phyloP scores from a whole-genome alignment of 805 yeast species.

The Ogataea nonfermentans region DNA sequence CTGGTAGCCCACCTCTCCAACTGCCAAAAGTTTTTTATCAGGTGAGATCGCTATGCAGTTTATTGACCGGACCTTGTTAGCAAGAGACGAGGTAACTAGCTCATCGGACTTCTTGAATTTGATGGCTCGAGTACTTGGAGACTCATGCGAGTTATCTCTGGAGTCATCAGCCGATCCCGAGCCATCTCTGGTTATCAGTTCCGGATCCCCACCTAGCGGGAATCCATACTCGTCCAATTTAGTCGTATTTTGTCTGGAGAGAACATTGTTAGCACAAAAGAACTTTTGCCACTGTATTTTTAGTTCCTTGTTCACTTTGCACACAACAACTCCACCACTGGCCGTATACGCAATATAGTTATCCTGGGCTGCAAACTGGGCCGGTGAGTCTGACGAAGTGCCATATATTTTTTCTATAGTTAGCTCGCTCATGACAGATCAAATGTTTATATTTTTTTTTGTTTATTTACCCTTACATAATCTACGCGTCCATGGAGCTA shows the following conservation, averaged over 20 bases:
- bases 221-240: slow-evolving; percentile 38
- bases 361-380: slow-evolving; percentile 41
- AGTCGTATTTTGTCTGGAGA: slow-evolving; percentile 1
- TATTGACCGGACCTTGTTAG: slow-evolving; percentile 47
- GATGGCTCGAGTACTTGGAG: slow-evolving; percentile 9
- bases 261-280: slow-evolving; percentile 46
- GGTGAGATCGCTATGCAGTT: slow-evolving; percentile 60
- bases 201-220: slow-evolving; percentile 33
- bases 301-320: slow-evolving; percentile 30
- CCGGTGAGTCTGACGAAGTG: slow-evolving; percentile 43
- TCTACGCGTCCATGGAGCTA: slow-evolving; percentile 35
- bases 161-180: slow-evolving; percentile 9
- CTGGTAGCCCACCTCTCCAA: slow-evolving; percentile 69
- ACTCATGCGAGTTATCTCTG: slow-evolving; percentile 9
- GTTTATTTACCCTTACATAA: slow-evolving; percentile 5
- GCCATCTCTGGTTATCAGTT: slow-evolving; percentile 26
- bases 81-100: slow-evolving; percentile 18
- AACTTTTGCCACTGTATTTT: slow-evolving; percentile 41
- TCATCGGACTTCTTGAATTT: slow-evolving; percentile 22
- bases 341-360: slow-evolving; percentile 52
- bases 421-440: slow-evolving; percentile 20
- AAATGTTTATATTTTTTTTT: slow-evolving; percentile 9
- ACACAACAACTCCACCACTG: slow-evolving; percentile 59
- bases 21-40: slow-evolving; percentile 52
- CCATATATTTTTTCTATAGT: slow-evolving; percentile 40